Evolutionary conservation across 139 green algal genomes (phyloP), one percentile per base, ranked within the genome.

Genomic region (Monoraphidium neglectum): DNA sequence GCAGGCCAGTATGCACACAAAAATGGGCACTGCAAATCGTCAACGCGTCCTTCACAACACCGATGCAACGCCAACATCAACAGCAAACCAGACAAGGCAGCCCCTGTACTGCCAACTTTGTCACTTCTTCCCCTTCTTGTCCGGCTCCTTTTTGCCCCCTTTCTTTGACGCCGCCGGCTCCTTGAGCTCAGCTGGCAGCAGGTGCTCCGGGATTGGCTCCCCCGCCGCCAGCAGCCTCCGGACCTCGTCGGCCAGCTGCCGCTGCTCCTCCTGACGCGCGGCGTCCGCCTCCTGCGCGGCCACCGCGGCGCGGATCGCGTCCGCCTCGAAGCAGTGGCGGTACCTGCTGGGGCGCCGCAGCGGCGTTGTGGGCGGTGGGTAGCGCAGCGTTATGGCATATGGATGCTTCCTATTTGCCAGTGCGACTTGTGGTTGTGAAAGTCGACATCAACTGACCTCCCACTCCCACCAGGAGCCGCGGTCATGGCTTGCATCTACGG

Each of bases 301-400:
- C n/a, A 87, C 79, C 53, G 87, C 85, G n/a, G 77, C 59, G 37
- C 74, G 70, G 54, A 90, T 87, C 68, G 87, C 81, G 66, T 86
- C 82, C 12, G 85, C 85, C 24, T 90, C 85, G 0, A 75, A 79
- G 69, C 85, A 90, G 10, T 82, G 77, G 1, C 81, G 82, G 57
- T 86, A 90, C 37, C 81, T 86, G 47, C 33, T 59, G 3, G 24
- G 15, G 38, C 65, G 43, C 43, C 8, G 43, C 8, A 8, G 43
- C 8, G 43, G 12, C 12, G 8, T 8, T 8, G 43, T 51, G 43
- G 43, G 43, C 43, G 43, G 62, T 49, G n/a, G 47, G 16, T 35
- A 24, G 65, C 3, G 36, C 26, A 10, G 13, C 12, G 10, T 63
- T 21, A 10, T 36, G 56, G 24, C 8, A 63, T 21, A 32, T n/a